Conservation (phyloP, 2,329 filamentous ascomycete species). For the Monilinia vaccinii-corymbosi region DNA sequence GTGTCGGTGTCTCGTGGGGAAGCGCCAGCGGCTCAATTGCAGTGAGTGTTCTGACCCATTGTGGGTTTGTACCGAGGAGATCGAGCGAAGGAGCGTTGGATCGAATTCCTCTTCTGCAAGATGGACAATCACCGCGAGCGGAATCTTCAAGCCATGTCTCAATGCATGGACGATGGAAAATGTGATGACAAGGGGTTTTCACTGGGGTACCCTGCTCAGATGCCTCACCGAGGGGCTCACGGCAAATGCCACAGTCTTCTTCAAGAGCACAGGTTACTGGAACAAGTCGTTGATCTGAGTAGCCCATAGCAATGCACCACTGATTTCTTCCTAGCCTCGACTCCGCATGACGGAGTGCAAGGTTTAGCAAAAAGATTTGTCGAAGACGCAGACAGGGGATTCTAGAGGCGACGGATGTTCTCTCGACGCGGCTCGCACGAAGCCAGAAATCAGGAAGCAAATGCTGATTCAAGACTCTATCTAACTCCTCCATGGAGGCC, state of each 20-base stretch:
- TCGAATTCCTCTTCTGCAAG: background rate
- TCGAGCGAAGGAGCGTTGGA: too few species aligned
- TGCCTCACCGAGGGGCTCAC: background rate
- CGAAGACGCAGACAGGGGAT: background rate
- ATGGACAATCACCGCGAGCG: background rate
- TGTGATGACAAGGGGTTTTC: background rate
- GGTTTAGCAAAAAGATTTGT: background rate
- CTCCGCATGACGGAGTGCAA: background rate
- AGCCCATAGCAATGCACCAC: background rate
- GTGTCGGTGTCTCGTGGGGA: too few species aligned
- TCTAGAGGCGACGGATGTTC: background rate
- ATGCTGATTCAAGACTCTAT: background rate
- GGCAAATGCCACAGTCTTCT: background rate
- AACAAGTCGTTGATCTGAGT: rapidly evolving
- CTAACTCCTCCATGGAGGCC: background rate
- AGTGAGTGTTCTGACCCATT: background rate
- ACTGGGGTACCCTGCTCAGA: background rate
- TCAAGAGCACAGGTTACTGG: background rate
- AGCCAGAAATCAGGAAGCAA: background rate
- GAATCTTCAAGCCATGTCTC: background rate
- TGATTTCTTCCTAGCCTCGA: background rate
- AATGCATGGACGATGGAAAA: background rate
- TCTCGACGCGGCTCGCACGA: background rate
- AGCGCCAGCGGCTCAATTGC: too few species aligned
- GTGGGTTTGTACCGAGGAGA: background rate